A percentile compares a stretch with the other conserved stretches of the same genome.
These are phyloP conservation scores for Aspergillus sp. DNA, from an alignment of 2,329 filamentous ascomycete genomes.

Conservation along the genomic window DNA sequence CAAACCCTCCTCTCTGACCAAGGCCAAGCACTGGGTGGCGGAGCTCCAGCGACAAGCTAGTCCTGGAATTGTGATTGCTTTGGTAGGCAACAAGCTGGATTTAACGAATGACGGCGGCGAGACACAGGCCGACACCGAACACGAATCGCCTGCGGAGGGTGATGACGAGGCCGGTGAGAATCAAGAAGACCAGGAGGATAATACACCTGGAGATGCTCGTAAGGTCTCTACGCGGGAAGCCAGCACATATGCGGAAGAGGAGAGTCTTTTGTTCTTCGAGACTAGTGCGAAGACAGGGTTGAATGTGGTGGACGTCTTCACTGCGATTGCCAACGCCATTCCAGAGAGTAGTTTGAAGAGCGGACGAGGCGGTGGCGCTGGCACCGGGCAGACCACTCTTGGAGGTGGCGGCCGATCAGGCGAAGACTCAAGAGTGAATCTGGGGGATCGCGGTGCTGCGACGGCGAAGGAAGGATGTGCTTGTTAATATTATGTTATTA, in stretches of 20 bases:
- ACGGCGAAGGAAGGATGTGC: conserved; percentile 89
- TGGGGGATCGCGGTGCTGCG: conserved; percentile 70
- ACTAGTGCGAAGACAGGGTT: conserved; percentile 95
- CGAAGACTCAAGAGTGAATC: conserved; percentile 70
- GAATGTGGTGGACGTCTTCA: conserved; percentile 95
- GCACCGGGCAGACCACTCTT: conserved; percentile 58
- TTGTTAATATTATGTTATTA: conserved; percentile 56
- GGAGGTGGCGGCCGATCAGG: conserved; percentile 48
- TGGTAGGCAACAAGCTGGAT: conserved; percentile 97
- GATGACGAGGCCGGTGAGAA: conserved; percentile 48
- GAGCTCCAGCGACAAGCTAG: conserved; percentile 95
- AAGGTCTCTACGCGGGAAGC: conserved; percentile 92
- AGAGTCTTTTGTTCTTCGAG: conserved; percentile 93
- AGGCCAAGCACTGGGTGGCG: conserved; percentile 98
- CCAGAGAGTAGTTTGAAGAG: conserved; percentile 96
- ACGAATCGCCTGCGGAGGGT: conserved; percentile 32
- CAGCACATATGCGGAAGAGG: conserved; percentile 90
- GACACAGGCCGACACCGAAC: conserved; percentile 37
- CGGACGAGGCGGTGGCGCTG: conserved; percentile 67
- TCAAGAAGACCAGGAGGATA: conserved; percentile 57
- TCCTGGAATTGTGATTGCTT: conserved; percentile 92
- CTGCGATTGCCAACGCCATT: conserved; percentile 96
- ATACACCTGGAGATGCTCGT: conserved; percentile 70
- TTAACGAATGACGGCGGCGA: conserved; percentile 62
- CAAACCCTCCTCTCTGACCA: conserved; percentile 89